Base-by-base conservation (phyloP, 2,329 filamentous ascomycete species). In the Trichoderma sp. region DNA sequence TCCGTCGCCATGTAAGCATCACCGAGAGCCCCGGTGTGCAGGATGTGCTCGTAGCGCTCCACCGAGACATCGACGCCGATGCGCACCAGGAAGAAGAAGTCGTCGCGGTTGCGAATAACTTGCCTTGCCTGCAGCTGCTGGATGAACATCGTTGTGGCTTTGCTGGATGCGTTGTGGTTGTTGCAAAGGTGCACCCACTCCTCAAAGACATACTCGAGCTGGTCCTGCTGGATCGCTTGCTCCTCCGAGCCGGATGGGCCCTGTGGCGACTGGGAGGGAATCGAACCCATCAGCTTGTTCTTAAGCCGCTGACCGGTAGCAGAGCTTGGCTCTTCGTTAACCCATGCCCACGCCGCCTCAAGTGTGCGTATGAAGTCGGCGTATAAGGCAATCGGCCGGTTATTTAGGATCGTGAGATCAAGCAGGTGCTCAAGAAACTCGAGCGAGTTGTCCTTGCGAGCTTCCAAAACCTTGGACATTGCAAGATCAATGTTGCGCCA, bases 161-260 rank as follows among this genome's bases (percentile, higher is more conserved):
- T 90, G 67, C 92, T 90, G 4, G 89, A 88, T 4, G 89, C 87
- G 69, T 89, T 87, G n/a, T 88, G 85, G 71, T 92, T 91, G 76
- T 90, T 90, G 78, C 85, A 90, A 7, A 97, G 84, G 66, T 90
- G 88, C 30, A 94, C 86, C 95, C 95, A 99, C 78, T 99, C 95
- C 50, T 94, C 93, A 72, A 99, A 97, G 21, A 97, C 85, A 74
- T 99, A 98, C 71, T 96, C 92, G 78, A 96, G 87, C 75, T 97
- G 92, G 67, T 96, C 92, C 68, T 88, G 87, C 70, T 88, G 88
- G 39, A 85, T 82, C 45, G 79, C 76, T 39, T 72, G 70, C 57
- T 86, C 83, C 64, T 89, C 85, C 24, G 83, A 86, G 34, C 82
- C 82, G 76, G 63, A 82, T 76, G 69, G 83, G 81, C 58, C 80